These are phyloP conservation scores for Bathelium albidoporum DNA, from an alignment of 495 filamentous ascomycete genomes.

Conservation along the genomic window DNA sequence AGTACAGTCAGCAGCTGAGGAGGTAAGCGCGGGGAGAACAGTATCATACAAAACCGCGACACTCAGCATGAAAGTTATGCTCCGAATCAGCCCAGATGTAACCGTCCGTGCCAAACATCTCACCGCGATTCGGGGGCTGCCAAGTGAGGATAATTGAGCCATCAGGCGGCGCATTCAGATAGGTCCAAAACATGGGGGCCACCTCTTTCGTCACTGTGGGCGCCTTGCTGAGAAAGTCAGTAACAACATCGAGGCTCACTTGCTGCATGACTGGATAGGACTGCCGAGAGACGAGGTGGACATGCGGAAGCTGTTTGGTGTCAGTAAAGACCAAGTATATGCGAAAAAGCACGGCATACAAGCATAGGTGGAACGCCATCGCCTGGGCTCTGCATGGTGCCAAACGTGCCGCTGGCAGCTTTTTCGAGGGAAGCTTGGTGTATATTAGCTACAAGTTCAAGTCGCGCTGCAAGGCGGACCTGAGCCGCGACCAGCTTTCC, in stretches of 20 bases:
- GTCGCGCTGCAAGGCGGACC: not conserved
- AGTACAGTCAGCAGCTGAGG: conserved; percentile 7
- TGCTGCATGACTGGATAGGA: conserved; percentile 57
- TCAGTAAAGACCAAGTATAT: not conserved
- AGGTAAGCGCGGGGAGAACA: not conserved
- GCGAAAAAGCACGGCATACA: conserved; percentile 33
- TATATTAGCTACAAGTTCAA: not conserved
- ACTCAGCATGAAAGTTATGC: conserved; percentile 54
- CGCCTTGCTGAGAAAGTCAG: conserved; percentile 68
- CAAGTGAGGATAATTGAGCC: conserved; percentile 74
- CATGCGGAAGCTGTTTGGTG: conserved; percentile 60
- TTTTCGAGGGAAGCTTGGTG: not conserved
- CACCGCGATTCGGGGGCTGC: conserved; percentile 28
- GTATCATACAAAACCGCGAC: conserved; percentile 63
- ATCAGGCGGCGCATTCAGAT: conserved; percentile 69
- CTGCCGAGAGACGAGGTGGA: conserved; percentile 72
- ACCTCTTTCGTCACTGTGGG: conserved; percentile 65
- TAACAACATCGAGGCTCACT: conserved; percentile 57
- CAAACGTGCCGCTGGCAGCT: not conserved
- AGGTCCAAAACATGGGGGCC: conserved; percentile 82
- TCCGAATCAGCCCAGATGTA: conserved; percentile 81
- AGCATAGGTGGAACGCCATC: conserved; percentile 51
- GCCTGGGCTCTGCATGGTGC: conserved; percentile 55
- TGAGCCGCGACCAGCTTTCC: not conserved
- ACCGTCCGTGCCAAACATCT: conserved; percentile 76